phyloP scores from a whole-genome alignment of 768 basidiomycete species.

The Suillus fuscotomentosus region DNA sequence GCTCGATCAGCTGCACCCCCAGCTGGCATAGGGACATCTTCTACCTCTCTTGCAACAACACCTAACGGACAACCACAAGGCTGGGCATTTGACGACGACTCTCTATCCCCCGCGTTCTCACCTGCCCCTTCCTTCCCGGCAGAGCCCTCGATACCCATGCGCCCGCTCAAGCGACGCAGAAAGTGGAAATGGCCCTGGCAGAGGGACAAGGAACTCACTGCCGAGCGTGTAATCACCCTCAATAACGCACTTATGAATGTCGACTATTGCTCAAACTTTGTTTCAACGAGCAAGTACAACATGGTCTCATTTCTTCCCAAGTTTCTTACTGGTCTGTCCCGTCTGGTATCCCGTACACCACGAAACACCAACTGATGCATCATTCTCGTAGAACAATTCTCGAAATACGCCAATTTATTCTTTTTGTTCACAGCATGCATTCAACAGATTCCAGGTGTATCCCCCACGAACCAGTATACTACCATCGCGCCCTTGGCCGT shows the following conservation, averaged over 20 bases:
- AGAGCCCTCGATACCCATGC: conserved; percentile 13
- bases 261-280: conserved; percentile 76
- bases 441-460: conserved; percentile 97
- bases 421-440: conserved; percentile 98
- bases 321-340: conserved; percentile 78
- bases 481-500: conserved; percentile 89
- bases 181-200: conserved; percentile 85
- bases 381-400: conserved; percentile 80
- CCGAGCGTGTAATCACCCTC: conserved; percentile 79
- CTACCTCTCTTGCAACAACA: conserved; percentile 32
- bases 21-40: conserved; percentile 54
- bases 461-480: conserved; percentile 93
- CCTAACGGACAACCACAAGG: conserved; percentile 55
- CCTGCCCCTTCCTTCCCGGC: conserved; percentile 43
- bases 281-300: conserved; percentile 97
- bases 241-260: conserved; percentile 70
- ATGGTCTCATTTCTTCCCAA: conserved; percentile 84
- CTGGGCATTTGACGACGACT: conserved; percentile 77
- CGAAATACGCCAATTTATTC: conserved; percentile 97
- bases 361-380: conserved; percentile 8
- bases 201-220: conserved; percentile 59
- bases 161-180: conserved; percentile 16
- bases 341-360: background rate
- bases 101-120: conserved; percentile 43
- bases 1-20: conserved; percentile 57